Evolutionary conservation across 768 basidiomycete species (phyloP).

Genomic region (Podaxis rugospora): DNA sequence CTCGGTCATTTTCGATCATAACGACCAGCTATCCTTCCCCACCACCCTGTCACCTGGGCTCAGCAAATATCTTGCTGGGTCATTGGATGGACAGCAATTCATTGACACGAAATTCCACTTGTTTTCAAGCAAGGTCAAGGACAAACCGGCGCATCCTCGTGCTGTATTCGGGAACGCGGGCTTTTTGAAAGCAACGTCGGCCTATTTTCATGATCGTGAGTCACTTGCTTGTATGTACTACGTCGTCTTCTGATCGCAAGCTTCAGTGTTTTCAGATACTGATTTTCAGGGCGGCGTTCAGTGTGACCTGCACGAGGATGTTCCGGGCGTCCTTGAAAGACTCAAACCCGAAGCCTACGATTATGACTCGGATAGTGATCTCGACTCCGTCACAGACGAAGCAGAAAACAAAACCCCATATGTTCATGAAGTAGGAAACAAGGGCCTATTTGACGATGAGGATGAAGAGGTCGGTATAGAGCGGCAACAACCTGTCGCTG

Average conservation of each 20-base stretch:
- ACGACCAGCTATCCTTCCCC: background rate
- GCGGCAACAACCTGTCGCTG: too few species aligned
- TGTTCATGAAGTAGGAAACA: background rate
- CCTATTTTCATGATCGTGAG: conserved; percentile 3
- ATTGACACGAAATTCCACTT: conserved; percentile 11
- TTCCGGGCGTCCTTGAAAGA: background rate
- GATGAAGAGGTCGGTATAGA: too few species aligned
- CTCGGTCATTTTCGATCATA: background rate
- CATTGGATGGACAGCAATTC: background rate
- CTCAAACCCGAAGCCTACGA: conserved; percentile 1
- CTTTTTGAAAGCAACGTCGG: background rate
- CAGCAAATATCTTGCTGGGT: background rate
- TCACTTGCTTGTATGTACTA: background rate
- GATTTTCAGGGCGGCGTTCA: background rate
- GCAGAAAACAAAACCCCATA: background rate
- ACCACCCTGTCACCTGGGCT: background rate
- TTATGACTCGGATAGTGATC: conserved; percentile 8
- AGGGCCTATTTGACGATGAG: too few species aligned
- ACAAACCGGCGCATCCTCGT: background rate
- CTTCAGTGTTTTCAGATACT: conserved; percentile 1
- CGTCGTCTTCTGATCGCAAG: background rate
- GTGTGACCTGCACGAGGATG: background rate
- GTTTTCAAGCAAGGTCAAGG: background rate
- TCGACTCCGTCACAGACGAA: background rate
- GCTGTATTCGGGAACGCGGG: conserved; percentile 5